Conservation (phyloP, 129 eudicot species). For the Tagetes patula region DNA sequence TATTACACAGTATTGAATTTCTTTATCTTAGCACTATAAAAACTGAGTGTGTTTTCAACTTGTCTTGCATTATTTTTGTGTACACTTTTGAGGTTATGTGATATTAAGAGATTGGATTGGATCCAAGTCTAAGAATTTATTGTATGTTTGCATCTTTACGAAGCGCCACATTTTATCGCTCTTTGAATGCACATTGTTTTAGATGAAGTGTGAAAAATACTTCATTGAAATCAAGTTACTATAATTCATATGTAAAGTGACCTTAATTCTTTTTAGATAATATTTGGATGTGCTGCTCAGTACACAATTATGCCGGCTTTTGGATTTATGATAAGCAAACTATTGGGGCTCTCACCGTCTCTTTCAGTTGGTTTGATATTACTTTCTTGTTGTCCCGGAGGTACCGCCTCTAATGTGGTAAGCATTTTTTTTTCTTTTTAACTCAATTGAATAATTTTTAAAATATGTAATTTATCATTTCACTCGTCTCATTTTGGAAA, state of each 20-base stretch:
- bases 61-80: not conserved
- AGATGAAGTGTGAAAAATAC: slow-evolving; percentile 16
- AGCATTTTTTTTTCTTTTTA: slow-evolving; percentile 21
- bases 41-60: not conserved
- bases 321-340: slow-evolving; percentile 63
- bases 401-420: slow-evolving; percentile 97
- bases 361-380: slow-evolving; percentile 74
- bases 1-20: not conserved
- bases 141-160: not conserved
- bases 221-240: not conserved
- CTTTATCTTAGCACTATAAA: not conserved
- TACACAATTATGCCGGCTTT: slow-evolving; percentile 80
- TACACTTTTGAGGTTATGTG: slow-evolving; percentile 11
- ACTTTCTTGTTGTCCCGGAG: slow-evolving; percentile 93
- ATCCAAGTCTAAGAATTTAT: not conserved
- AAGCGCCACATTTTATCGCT: not conserved
- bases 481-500: not conserved
- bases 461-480: not conserved
- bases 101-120: not conserved
- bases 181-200: not conserved
- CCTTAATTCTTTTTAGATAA: slow-evolving; percentile 44
- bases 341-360: slow-evolving; percentile 64
- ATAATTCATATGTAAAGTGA: not conserved
- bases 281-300: slow-evolving; percentile 74
- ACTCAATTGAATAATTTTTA: not conserved